phyloP scores from a whole-genome alignment of 2,329 filamentous ascomycete genomes.

The Macrophomina phaseolina region DNA sequence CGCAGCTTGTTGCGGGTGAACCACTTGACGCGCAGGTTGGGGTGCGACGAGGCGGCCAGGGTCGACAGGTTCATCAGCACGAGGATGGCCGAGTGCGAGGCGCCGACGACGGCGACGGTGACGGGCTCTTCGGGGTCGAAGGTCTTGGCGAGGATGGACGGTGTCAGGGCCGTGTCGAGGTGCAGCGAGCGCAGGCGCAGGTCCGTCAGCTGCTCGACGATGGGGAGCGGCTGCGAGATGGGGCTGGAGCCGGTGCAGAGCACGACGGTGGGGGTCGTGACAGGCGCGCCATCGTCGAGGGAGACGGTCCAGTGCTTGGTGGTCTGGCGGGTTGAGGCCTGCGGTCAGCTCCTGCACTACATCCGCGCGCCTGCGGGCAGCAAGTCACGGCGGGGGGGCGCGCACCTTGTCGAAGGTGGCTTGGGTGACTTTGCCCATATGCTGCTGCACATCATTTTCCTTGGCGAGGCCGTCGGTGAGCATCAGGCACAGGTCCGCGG shows the following conservation, averaged over 20 bases:
- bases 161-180: constrained; percentile 63
- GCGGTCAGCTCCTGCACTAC: not conserved
- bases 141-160: constrained; percentile 53
- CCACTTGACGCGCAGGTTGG: constrained; percentile 63
- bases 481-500: constrained; percentile 60
- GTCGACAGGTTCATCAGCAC: constrained; percentile 66
- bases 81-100: constrained; percentile 68
- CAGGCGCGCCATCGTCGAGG: constrained; percentile 38
- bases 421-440: constrained; percentile 45
- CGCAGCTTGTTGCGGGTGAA: constrained; percentile 65
- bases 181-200: constrained; percentile 52
- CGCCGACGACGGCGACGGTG: constrained; percentile 64
- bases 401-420: constrained; percentile 45
- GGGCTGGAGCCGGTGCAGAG: constrained; percentile 66
- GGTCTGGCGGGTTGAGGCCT: constrained; percentile 29
- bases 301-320: constrained; percentile 45
- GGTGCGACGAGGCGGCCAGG: constrained; percentile 58
- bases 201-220: constrained; percentile 34
- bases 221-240: constrained; percentile 51
- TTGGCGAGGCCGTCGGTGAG: constrained; percentile 54
- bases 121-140: constrained; percentile 45
- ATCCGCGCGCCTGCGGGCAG: not conserved
- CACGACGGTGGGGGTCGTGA: constrained; percentile 55
- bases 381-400: constrained; percentile 17
- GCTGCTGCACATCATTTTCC: constrained; percentile 47